These are phyloP conservation scores for Rostrohypoxylon terebratum DNA, from an alignment of 495 filamentous ascomycete genomes.

Conservation along the genomic window DNA sequence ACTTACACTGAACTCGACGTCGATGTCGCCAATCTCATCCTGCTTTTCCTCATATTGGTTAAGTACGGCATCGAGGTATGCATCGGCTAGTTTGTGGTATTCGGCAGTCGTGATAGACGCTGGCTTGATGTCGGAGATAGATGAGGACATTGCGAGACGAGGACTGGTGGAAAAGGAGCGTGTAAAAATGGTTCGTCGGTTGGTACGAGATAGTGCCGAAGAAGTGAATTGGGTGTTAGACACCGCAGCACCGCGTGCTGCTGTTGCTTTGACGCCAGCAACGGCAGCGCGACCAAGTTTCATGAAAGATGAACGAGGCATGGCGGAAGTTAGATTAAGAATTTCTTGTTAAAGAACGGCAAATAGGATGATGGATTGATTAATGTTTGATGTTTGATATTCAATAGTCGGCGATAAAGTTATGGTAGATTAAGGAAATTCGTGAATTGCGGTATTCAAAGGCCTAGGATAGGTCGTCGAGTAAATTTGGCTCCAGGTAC, in stretches of 20 bases:
- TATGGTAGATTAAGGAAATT: neutral
- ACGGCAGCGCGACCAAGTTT: slow-evolving; percentile 47
- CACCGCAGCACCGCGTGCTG: slow-evolving; percentile 22
- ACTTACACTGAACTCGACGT: slow-evolving; percentile 71
- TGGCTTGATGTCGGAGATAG: slow-evolving; percentile 31
- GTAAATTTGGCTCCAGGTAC: neutral
- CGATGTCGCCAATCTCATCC: slow-evolving; percentile 71
- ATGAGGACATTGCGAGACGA: slow-evolving; percentile 39
- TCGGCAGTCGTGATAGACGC: slow-evolving; percentile 53
- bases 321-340: slow-evolving; percentile 24
- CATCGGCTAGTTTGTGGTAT: slow-evolving; percentile 63
- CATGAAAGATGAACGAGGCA: slow-evolving; percentile 46
- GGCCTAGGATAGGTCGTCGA: neutral
- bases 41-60: slow-evolving; percentile 73
- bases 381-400: neutral
- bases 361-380: neutral
- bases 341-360: neutral
- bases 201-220: neutral
- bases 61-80: slow-evolving; percentile 69
- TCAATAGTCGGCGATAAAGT: neutral
- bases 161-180: slow-evolving; percentile 39
- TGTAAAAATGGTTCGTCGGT: neutral
- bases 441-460: neutral
- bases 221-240: neutral
- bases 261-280: no score